phyloP scores from a whole-genome alignment of 352 stramenopile genomes.

The Lagenidium sp. region DNA sequence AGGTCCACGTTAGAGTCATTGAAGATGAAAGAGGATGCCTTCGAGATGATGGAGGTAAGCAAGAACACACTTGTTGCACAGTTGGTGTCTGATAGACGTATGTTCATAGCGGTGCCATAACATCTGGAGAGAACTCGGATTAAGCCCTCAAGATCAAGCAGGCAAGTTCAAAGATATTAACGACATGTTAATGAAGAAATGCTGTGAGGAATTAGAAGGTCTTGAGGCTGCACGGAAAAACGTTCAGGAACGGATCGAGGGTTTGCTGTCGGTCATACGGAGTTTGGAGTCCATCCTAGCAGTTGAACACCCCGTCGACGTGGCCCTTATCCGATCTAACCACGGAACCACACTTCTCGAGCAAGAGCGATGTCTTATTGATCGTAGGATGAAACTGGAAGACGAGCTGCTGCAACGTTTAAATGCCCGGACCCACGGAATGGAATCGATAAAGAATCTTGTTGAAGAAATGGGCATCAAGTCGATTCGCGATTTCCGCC shows the following conservation, averaged over 20 bases:
- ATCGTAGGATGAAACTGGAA: slow-evolving; percentile 16
- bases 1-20: slow-evolving; percentile 24
- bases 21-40: slow-evolving; percentile 54
- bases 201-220: slow-evolving; percentile 46
- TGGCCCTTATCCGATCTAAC: slow-evolving; percentile 20
- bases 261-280: slow-evolving; percentile 25
- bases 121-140: slow-evolving; percentile 50
- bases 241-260: slow-evolving; percentile 4
- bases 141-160: slow-evolving; percentile 37
- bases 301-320: slow-evolving; percentile 23
- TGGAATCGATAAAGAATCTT: slow-evolving; percentile 28
- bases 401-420: slow-evolving; percentile 37
- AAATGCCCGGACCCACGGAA: slow-evolving; percentile 19
- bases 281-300: slow-evolving; percentile 34
- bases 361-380: slow-evolving; percentile 39
- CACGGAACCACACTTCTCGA: slow-evolving; percentile 37
- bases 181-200: slow-evolving; percentile 39
- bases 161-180: slow-evolving; percentile 62
- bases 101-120: slow-evolving; percentile 46
- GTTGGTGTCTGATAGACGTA: neutral
- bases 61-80: too few relatives aligned
- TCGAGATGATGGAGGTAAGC: slow-evolving; percentile 47
- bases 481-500: slow-evolving; percentile 25
- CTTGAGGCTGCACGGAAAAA: slow-evolving; percentile 13
- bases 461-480: slow-evolving; percentile 26